Evolutionary conservation across 768 basidiomycete species (phyloP).

Genomic region (Strobilomyces echinocephalus): DNA sequence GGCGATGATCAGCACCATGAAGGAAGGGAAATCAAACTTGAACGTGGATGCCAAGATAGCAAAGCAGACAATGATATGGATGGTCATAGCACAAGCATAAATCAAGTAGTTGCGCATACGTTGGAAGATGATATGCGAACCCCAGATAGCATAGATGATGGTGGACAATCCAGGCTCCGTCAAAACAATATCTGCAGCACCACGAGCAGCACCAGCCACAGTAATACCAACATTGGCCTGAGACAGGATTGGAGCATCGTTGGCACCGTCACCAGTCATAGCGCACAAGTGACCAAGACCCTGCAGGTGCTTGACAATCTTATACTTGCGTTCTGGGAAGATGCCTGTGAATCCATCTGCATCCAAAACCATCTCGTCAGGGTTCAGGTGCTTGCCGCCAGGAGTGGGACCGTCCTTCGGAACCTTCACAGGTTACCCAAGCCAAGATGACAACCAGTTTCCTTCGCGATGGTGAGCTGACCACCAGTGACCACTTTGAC

Average conservation of each 20-base stretch:
- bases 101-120: constrained; percentile 99
- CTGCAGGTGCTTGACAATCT: constrained; percentile 98
- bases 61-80: constrained; percentile 98
- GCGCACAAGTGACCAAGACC: constrained; percentile 93
- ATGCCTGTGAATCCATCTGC: constrained; percentile 99
- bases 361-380: constrained; percentile 99
- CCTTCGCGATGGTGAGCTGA: constrained; percentile 99
- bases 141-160: constrained; percentile 97
- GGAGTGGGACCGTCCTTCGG: constrained; percentile 93
- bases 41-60: constrained; percentile 92
- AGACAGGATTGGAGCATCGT: constrained; percentile 95
- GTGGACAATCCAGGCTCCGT: constrained; percentile 99
- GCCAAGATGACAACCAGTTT: constrained; percentile 96
- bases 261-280: constrained; percentile 99
- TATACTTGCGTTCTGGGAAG: constrained; percentile 99
- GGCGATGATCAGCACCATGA: constrained; percentile 99
- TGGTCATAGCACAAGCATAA: constrained; percentile 93
- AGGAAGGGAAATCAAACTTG: constrained; percentile 98
- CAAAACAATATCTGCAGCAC: constrained; percentile 96
- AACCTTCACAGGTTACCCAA: constrained; percentile 97
- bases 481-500: constrained; percentile 99
- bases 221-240: constrained; percentile 99
- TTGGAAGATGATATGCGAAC: constrained; percentile 98
- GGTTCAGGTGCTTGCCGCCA: constrained; percentile 72
- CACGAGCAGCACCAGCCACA: constrained; percentile 96